Base-by-base conservation (phyloP, 1,284 basidiomycete species). In the Malassezia globosa region DNA sequence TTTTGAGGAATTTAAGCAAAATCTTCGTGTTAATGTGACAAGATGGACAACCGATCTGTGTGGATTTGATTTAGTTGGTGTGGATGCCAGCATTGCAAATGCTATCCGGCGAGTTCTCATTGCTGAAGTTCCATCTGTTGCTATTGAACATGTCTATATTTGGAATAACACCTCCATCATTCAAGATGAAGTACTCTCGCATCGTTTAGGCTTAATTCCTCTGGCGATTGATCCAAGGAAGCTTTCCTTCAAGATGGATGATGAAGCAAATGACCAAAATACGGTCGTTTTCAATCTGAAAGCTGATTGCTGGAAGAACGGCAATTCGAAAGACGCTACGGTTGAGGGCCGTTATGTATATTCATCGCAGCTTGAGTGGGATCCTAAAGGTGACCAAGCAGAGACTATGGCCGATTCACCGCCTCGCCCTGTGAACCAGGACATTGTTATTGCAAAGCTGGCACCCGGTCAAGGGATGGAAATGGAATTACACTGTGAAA, bases 111-210 rank as follows among this genome's bases (percentile, higher is more conserved):
- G 92, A 51, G 85, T 92, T 47, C 77, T 96, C 66, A 86, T 97
- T 44, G 85, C 94, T 22, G 92, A 99, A 78, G 90, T 67, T 18
- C 64, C 64, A 5, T 85, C 87, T 0, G 77, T 97, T 11, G 85
- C 85, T n/a, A 84, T 96, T 51, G 92, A 97, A 70, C 77, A 84
- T 56, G 87, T 88, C 7, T 97, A 89, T 72, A 78, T 94, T 2
- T 95, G 83, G 81, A 85, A 95, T 76, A 99, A 97, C 74, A 96
- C 87, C 0, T 83, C 82, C 2, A 86, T 97, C 62, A 82, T 97
- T 51, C 87, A 84, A 48, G 92, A 97, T 70, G 92, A 97, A 73
- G 83, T 97, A 1, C 77, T 97, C 13, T 80, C 87, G 1, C 89
- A 95, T 54, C 81, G 92, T 25, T 71, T 97, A 1, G 92, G 94